Evolutionary conservation across 805 yeast genomes (phyloP), one percentile per base, ranked within the genome.

Genomic region (Cyberlindnera lachancei): DNA sequence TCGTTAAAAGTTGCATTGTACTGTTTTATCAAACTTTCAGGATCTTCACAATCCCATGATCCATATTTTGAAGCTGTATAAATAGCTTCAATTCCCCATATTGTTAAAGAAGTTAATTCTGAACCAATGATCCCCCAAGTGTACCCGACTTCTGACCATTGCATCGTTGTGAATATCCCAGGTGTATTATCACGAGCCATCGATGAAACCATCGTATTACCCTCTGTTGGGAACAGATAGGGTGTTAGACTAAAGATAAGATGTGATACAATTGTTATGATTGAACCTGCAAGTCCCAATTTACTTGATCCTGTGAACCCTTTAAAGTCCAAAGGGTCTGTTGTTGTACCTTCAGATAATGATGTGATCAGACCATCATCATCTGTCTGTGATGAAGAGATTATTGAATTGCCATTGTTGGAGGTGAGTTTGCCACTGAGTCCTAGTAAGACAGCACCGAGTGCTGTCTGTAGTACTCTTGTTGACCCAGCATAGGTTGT

Each of bases 1-100:
- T 27, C 22, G 15, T 18, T 27, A 8, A 27, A 8, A 7, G 29
- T 17, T 4, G 51, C 14, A 23, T 55, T 54, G 36, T 57, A 58
- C 30, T 42, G 46, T 2, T 29, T 12, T 4, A 55, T 30, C 31
- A 57, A 31, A 25, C 30, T 32, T 2, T 39, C 48, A 4, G 52
- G 48, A 16, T 39, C 36, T 4, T 39, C 12, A 30, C 63, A 57
- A 15, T 51, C 43, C 44, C 50, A 38, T 10, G 50, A 41, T 1
- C 53, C 56, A 33, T 41, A 51, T 22, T 43, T 32, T n/a, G 56
- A 41, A 3, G 48, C 33, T 11, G 46, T 44, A 27, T 52, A 35
- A 23, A 53, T 43, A 13, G 45, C 40, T 15, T 39, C 42, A 14
- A 48, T 45, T 18, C 53, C 38, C 50, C 48, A 42, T 10, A 46